Evolutionary conservation across 495 filamentous ascomycete species (phyloP), one percentile per base, ranked within the genome.

Genomic region (Amniculicola lignicola): DNA sequence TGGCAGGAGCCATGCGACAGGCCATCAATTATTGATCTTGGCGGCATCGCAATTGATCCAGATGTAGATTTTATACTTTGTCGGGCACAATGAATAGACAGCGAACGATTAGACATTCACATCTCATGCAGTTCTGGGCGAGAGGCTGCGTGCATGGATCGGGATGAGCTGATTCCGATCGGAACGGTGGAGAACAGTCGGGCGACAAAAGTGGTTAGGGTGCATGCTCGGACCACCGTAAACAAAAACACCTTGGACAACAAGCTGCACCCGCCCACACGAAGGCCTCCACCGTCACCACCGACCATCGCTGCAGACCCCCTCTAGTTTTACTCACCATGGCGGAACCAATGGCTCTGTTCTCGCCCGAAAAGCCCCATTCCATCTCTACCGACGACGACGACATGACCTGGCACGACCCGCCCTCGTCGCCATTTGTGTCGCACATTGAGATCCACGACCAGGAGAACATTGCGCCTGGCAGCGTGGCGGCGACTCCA

Each of bases 1-100:
- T 99, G 11, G 89, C 88, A 6, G 76, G 72, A 16, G 85, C 80
- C 21, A 69, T 90, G 67, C 80, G 78, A 66, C 77, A 82, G 27
- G 66, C 69, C 7, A 62, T 68, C 47, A 60, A 65, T 21, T 57
- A 47, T 23, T 60, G 36, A 60, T 14, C 2, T 9, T 27, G 9
- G 43, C 3, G 23, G 22, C 25, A 2, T 31, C 18, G 38, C 38
- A 41, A 10, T 10, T 2, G 10, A n/a, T 16, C 22, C n/a, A 10
- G 29, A n/a, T 35, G 29, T 35, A n/a, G n/a, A n/a, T n/a, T n/a
- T n/a, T n/a, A n/a, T n/a, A n/a, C n/a, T n/a, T n/a, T n/a, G n/a
- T n/a, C n/a, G n/a, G n/a, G n/a, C n/a, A n/a, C n/a, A n/a, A n/a
- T n/a, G n/a, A n/a, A n/a, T n/a, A n/a, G n/a, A n/a, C n/a, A n/a